Evolutionary conservation across 441 rosid genomes (phyloP), one percentile per base, ranked within the genome.

Genomic region (Dalechampia spathulata): DNA sequence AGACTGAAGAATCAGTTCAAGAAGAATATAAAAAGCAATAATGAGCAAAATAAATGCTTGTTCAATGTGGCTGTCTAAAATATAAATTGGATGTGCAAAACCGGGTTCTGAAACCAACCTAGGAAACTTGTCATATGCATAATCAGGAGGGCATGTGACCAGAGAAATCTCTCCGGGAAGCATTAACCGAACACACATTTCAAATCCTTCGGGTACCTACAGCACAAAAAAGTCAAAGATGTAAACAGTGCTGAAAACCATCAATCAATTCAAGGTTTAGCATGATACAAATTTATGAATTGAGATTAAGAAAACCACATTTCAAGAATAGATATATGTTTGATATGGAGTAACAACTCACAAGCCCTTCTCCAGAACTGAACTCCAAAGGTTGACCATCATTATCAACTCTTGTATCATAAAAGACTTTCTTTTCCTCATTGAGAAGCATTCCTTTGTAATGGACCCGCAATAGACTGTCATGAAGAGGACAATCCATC

Each of bases 401-500:
- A 56, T 90, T 94, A 57, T 81, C 88, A 57, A 70, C 65, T 75
- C 80, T 79, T 51, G 94, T 87, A 65, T 87, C 94, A 68, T 80
- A 87, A 72, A 94, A 83, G 32, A 84, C 83, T 17, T 61, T 78
- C 75, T 84, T 86, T 69, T 81, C 85, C 58, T 87, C 79, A 49
- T 87, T 74, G 49, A 86, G 92, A 76, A 94, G 92, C 85, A 73
- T 80, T 64, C 94, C 97, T 78, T 78, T 94, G 72, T 80, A 90
- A 70, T 87, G 98, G 51, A 86, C 83, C 12, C 75, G 79, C 52
- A 90, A 79, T 27, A 69, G 85, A 70, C 99, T 87, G 70, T 90
- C 99, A 64, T 94, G 96, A 65, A 94, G 99, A 17, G 99, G 98
- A 60, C 96, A 90, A 75, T 90, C 99, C 96, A 94, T 94, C 7